These are phyloP conservation scores for Hypoxylon lenormandii DNA, from an alignment of 495 filamentous ascomycete species.

Conservation along the genomic window DNA sequence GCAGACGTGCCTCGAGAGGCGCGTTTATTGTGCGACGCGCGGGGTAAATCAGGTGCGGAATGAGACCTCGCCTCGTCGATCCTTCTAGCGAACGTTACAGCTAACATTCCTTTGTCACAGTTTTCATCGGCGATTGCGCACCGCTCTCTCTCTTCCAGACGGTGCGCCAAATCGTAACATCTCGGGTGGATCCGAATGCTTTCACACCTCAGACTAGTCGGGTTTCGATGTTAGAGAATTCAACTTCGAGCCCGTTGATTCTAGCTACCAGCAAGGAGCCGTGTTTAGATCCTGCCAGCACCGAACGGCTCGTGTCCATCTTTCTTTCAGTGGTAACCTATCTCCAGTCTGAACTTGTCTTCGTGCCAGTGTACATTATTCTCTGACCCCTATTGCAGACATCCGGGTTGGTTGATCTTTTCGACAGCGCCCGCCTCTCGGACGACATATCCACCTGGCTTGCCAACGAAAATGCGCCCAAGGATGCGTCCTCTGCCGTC, in stretches of 20 bases:
- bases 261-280: slow-evolving; percentile 32
- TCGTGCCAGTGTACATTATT: not conserved
- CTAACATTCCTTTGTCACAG: slow-evolving; percentile 25
- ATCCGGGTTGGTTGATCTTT: slow-evolving; percentile 57
- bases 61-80: not conserved
- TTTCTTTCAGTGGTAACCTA: slow-evolving; percentile 53
- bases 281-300: slow-evolving; percentile 26
- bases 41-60: slow-evolving; percentile 66
- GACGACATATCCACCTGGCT: slow-evolving; percentile 52
- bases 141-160: slow-evolving; percentile 76
- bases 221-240: slow-evolving; percentile 72
- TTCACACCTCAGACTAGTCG: slow-evolving; percentile 74
- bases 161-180: slow-evolving; percentile 73
- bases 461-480: slow-evolving; percentile 26
- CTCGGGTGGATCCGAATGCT: slow-evolving; percentile 69
- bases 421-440: slow-evolving; percentile 50
- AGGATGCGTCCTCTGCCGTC: slow-evolving; percentile 64
- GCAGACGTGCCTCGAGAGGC: slow-evolving; percentile 62
- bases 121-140: slow-evolving; percentile 77
- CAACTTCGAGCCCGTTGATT: slow-evolving; percentile 36
- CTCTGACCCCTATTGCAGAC: slow-evolving; percentile 42
- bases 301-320: slow-evolving; percentile 44
- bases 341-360: not conserved
- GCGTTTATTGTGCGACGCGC: slow-evolving; percentile 67
- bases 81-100: not conserved